Conservation (phyloP, 306 rosid genomes). For the Ammopiptanthus mongolicus region DNA sequence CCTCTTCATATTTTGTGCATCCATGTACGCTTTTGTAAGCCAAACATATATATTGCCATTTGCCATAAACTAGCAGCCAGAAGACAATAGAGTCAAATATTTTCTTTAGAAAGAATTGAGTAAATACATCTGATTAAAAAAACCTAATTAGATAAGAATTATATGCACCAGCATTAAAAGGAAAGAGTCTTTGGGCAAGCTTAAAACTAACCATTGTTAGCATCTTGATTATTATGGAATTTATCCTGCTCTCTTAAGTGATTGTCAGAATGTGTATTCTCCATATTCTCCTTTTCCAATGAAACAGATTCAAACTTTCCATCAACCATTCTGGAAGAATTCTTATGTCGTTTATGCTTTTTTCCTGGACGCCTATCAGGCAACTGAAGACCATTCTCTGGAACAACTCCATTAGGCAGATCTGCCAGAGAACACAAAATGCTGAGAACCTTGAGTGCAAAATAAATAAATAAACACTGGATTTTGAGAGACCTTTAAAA, state of each 20-base stretch:
- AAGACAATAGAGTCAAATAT: not conserved
- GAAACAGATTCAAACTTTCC: slow-evolving; percentile 43
- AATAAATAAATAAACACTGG: not conserved
- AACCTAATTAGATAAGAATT: not conserved
- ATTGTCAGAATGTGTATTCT: slow-evolving; percentile 34
- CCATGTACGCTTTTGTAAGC: not conserved
- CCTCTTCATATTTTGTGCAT: not conserved
- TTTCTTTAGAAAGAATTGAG: not conserved
- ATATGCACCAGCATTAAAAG: slow-evolving; percentile 2
- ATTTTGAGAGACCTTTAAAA: slow-evolving; percentile 20
- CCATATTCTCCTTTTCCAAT: slow-evolving; percentile 39
- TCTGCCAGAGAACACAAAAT: slow-evolving; percentile 39
- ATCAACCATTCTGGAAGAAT: slow-evolving; percentile 49
- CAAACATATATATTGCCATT: slow-evolving; percentile 1
- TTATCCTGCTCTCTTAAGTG: slow-evolving; percentile 39
- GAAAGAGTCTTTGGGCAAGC: not conserved
- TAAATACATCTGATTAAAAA: not conserved
- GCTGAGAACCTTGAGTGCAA: slow-evolving; percentile 18
- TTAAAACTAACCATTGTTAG: slow-evolving; percentile 46
- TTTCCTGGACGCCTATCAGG: slow-evolving; percentile 60
- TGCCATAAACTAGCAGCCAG: slow-evolving; percentile 13
- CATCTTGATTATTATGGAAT: slow-evolving; percentile 32
- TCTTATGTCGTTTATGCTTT: slow-evolving; percentile 61
- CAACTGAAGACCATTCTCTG: slow-evolving; percentile 52
- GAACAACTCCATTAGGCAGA: slow-evolving; percentile 44